Conservation (phyloP, 2,329 filamentous ascomycete species). For the Hypocreales sp. region DNA sequence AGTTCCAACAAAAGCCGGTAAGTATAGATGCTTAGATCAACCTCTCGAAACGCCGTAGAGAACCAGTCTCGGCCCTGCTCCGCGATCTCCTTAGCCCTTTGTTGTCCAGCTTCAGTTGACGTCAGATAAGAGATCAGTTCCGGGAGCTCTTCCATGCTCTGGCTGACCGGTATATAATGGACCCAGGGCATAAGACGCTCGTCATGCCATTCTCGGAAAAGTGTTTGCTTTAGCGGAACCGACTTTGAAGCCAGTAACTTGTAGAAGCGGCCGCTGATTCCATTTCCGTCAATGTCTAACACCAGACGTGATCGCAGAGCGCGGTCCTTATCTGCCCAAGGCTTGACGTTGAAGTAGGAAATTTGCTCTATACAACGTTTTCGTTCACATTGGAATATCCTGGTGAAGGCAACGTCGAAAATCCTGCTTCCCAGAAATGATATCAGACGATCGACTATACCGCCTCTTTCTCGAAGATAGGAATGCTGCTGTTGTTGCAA, state of each 20-base stretch:
- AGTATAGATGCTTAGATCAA: constrained; percentile 44
- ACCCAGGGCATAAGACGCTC: constrained; percentile 39
- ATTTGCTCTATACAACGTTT: constrained; percentile 19
- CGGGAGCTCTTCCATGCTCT: constrained; percentile 32
- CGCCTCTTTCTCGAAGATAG: constrained; percentile 15
- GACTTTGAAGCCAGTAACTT: constrained; percentile 30
- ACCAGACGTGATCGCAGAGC: constrained; percentile 23
- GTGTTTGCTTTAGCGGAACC: constrained; percentile 32
- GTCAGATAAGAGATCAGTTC: constrained; percentile 33
- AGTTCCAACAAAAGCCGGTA: constrained; percentile 47
- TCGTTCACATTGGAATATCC: constrained; percentile 26
- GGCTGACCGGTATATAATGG: constrained; percentile 38
- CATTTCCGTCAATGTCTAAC: constrained; percentile 41
- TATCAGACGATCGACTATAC: constrained; percentile 4
- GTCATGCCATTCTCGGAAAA: constrained; percentile 42
- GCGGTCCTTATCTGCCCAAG: constrained; percentile 17
- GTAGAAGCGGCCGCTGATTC: constrained; percentile 37
- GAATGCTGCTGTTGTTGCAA: constrained; percentile 9
- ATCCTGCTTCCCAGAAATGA: constrained; percentile 21
- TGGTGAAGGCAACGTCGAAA: constrained; percentile 29
- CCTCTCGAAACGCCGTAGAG: constrained; percentile 32
- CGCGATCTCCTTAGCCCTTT: constrained; percentile 33
- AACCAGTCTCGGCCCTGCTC: constrained; percentile 39
- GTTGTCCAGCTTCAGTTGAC: constrained; percentile 27
- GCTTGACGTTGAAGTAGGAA: constrained; percentile 13